Percentiles rank a stretch among this genome's conserved stretches.
Evolutionary conservation across 371 early-diverging fungal species (phyloP).

Genomic region (Mortierella polycephala): DNA sequence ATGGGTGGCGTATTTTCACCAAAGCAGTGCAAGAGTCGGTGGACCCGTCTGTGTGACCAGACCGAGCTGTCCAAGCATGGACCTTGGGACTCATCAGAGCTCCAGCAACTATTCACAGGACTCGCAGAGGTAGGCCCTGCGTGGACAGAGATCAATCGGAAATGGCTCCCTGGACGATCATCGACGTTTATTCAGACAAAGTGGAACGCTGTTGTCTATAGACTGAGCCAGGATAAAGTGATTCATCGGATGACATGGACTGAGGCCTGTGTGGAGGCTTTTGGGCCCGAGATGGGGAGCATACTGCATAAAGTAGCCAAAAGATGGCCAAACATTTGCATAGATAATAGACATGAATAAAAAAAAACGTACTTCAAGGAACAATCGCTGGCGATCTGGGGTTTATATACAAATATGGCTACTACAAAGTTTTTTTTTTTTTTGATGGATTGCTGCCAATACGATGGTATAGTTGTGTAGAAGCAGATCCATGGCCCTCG

Average conservation of each 20-base stretch:
- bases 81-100: constrained; percentile 23
- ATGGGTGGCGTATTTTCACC: constrained; percentile 24
- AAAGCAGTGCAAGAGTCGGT: constrained; percentile 26
- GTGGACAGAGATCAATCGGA: constrained; percentile 27
- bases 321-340: constrained; percentile 9
- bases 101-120: constrained; percentile 20
- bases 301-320: constrained; percentile 10
- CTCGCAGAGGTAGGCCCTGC: constrained; percentile 8
- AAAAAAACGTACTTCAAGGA: background rate
- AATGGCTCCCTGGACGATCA: constrained; percentile 26
- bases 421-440: background rate
- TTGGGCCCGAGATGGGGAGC: constrained; percentile 6
- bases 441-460: background rate
- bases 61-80: background rate
- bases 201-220: constrained; percentile 17
- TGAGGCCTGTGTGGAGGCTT: constrained; percentile 2
- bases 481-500: too few relatives aligned
- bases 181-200: constrained; percentile 35
- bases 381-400: background rate
- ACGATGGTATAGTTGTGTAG: constrained; percentile 17
- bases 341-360: background rate
- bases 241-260: constrained; percentile 18
- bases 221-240: constrained; percentile 14
- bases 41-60: constrained; percentile 15
- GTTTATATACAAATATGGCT: background rate